Evolutionary conservation across 768 basidiomycete genomes (phyloP).

Genomic region (Dioszegia crocea): DNA sequence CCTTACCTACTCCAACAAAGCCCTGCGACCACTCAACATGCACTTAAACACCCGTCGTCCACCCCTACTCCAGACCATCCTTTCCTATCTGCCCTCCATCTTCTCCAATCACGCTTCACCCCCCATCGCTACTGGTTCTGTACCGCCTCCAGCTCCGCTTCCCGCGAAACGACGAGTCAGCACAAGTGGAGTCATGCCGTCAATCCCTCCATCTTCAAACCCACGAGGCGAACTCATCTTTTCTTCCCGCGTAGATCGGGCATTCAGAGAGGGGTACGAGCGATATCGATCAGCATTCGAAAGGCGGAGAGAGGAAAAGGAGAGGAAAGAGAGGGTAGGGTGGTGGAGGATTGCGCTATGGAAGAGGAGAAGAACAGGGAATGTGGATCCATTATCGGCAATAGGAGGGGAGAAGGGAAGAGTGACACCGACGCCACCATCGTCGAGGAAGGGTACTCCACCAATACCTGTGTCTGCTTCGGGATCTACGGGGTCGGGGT

Average conservation of each 20-base stretch:
- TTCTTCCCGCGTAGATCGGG: slow-evolving; percentile 74
- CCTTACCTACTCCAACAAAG: slow-evolving; percentile 89
- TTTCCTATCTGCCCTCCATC: slow-evolving; percentile 50
- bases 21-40: slow-evolving; percentile 91
- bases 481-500: not conserved
- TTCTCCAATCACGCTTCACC: slow-evolving; percentile 26
- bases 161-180: slow-evolving; percentile 24
- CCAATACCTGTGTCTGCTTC: slow-evolving; percentile 8
- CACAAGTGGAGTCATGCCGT: slow-evolving; percentile 56
- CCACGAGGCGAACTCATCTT: slow-evolving; percentile 97
- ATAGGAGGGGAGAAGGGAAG: not conserved
- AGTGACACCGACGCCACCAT: slow-evolving; percentile 23
- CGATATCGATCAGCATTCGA: slow-evolving; percentile 86
- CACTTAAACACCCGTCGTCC: slow-evolving; percentile 87
- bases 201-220: slow-evolving; percentile 84
- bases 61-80: slow-evolving; percentile 1
- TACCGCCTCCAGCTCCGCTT: slow-evolving; percentile 48
- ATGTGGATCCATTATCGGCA: not conserved
- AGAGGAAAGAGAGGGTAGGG: slow-evolving; percentile 23
- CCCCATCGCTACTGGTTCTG: slow-evolving; percentile 24
- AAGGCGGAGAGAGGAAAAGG: slow-evolving; percentile 61
- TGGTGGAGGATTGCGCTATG: slow-evolving; percentile 2
- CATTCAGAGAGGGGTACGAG: slow-evolving; percentile 87
- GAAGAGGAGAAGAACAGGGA: not conserved
- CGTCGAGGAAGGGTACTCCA: slow-evolving; percentile 27